Evolutionary conservation across 352 stramenopile species (phyloP), one percentile per base, ranked within the genome.

Genomic region (Thraustochytrium sp.): DNA sequence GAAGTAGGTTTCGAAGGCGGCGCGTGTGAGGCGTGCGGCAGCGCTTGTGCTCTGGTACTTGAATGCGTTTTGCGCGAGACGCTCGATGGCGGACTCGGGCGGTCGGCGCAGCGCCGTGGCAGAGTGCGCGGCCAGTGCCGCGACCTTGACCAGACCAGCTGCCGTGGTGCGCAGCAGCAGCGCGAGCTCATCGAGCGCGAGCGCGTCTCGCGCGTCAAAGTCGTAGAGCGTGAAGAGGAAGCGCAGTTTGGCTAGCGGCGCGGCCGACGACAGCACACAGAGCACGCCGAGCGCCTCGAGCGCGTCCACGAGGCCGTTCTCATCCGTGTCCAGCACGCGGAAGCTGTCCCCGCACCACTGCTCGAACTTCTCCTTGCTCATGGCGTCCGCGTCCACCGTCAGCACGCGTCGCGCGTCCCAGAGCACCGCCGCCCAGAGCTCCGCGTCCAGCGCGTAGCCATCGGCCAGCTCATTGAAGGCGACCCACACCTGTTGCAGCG

Each of bases 201-300:
- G 42, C 26, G 68, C 53, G 18, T 31, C 44, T 8, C 46, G 68
- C 18, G 68, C 29, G 51, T 80, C 68, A 64, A 80, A 80, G 31
- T 80, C 68, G 26, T 80, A 80, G 46, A 64, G 37, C 18, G 46
- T 80, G 42, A 80, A 80, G 23, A 64, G 18, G 63, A 80, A 80
- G 8, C n/a, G 11, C 29, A 64, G 9, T 44, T 80, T 80, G 21
- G 40, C 5, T 1, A 13, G 23, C 23, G 21, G 18, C 3, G 68
- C 3, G 0, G 68, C 31, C 23, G 34, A 36, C 0, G 68, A 68
- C 5, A 80, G 23, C 51, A 64, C 31, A 16, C 68, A 68, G 37
- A 80, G 11, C 23, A 80, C 38, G 48, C 13, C 68, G 0, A 80
- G 46, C 9, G 31, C 48, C 51, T 80, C 68, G 23, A 80, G 53